Conservation (phyloP, 1,284 basidiomycete species). For the Pterulicium gracile region DNA sequence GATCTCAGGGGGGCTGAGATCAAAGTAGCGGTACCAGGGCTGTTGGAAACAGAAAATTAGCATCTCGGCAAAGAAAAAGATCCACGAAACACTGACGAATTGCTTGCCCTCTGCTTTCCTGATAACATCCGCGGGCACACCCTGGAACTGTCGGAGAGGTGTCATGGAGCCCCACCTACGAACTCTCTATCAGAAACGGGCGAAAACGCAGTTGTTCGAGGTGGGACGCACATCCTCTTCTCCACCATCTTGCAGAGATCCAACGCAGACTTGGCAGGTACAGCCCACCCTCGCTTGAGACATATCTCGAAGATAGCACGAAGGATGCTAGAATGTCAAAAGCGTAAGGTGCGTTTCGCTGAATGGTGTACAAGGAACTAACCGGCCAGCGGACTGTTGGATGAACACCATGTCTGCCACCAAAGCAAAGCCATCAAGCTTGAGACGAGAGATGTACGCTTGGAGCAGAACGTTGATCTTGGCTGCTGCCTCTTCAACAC, state of each 20-base stretch:
- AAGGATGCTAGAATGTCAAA: conserved; percentile 55
- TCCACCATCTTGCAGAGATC: conserved; percentile 98
- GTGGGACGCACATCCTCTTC: conserved; percentile 64
- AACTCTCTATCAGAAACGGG: conserved; percentile 4
- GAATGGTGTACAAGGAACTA: conserved; percentile 13
- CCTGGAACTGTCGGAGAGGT: conserved; percentile 90
- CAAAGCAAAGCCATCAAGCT: conserved; percentile 91
- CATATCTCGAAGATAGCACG: conserved; percentile 99
- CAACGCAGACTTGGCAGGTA: conserved; percentile 83
- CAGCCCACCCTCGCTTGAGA: conserved; percentile 95
- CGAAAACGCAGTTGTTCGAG: neutral
- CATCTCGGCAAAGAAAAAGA: too few relatives aligned
- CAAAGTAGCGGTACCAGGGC: conserved; percentile 96
- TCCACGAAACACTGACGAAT: conserved; percentile 56
- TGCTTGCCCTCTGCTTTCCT: conserved; percentile 95
- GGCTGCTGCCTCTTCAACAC: conserved; percentile 90
- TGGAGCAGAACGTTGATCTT: conserved; percentile 98
- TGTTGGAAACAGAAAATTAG: conserved; percentile 17
- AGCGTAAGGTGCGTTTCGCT: conserved; percentile 2
- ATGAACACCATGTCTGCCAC: conserved; percentile 99
- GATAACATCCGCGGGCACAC: conserved; percentile 80
- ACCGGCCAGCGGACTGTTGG: conserved; percentile 84
- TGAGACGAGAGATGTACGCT: conserved; percentile 91
- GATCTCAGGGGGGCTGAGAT: conserved; percentile 77
- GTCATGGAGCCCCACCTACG: conserved; percentile 95